phyloP scores from a whole-genome alignment of 257 asterid species.

The Prunella vulgaris region DNA sequence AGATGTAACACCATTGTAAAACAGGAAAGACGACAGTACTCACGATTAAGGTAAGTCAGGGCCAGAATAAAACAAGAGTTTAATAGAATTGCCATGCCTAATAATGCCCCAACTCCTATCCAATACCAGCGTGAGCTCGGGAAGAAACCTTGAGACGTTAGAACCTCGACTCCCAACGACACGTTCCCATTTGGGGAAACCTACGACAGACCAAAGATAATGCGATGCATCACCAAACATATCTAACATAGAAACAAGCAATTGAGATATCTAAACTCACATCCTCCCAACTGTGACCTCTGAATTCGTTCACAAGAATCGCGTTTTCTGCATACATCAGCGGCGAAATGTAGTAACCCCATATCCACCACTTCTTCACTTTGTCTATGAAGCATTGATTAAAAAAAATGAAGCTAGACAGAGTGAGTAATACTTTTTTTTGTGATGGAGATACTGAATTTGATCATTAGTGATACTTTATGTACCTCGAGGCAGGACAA shows the following conservation, averaged over 20 bases:
- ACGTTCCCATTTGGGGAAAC: constrained; percentile 17
- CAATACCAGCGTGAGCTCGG: constrained; percentile 38
- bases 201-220: constrained; percentile 11
- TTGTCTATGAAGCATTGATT: constrained; percentile 7
- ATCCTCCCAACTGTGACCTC: constrained; percentile 40
- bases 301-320: constrained; percentile 39
- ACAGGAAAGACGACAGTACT: too few species aligned
- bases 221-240: too few species aligned
- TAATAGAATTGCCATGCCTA: constrained; percentile 31
- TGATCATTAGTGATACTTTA: too few species aligned
- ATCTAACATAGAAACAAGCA: not conserved
- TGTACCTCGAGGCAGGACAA: constrained; percentile 48
- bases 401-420: too few species aligned
- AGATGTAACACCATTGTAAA: too few species aligned
- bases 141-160: constrained; percentile 36
- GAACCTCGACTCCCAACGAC: constrained; percentile 35
- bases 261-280: constrained; percentile 18
- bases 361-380: constrained; percentile 33
- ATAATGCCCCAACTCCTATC: constrained; percentile 47
- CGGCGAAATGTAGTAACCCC: constrained; percentile 32
- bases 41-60: constrained; percentile 47
- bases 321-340: constrained; percentile 45
- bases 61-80: constrained; percentile 26
- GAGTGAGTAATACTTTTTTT: too few species aligned
- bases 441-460: too few species aligned